Evolutionary conservation across 2,329 filamentous ascomycete genomes (phyloP), one percentile per base, ranked within the genome.

Genomic region (Neofusicoccum sp.): DNA sequence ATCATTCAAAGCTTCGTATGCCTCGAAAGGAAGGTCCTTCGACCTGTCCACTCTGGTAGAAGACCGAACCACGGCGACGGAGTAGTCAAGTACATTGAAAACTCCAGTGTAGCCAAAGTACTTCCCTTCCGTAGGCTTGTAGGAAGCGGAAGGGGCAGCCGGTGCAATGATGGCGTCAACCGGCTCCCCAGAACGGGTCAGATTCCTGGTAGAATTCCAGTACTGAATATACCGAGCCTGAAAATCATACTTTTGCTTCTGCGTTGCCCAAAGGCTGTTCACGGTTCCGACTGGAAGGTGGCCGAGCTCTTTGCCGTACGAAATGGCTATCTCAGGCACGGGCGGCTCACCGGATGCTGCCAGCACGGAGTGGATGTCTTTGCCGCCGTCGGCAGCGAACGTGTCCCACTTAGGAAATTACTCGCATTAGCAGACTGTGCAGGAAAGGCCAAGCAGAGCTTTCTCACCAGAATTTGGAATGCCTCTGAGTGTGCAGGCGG

Each of bases 1-100:
- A 0, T 47, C 63, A 56, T 58, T 62, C 41, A 38, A 16, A 2
- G 63, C 45, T 12, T 26, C 24, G 33, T 60, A 63, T 8, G 16
- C 68, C 3, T 65, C 36, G 34, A 78, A 71, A 16, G 74, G 66
- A 14, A 71, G 65, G 66, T 87, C 85, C 4, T 84, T 57, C 0
- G 57, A 67, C 66, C 82, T 81, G 60, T 86, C 78, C 0, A 79
- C 82, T 43, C 70, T 78, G 0, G 82, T 85, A 1, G 86, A 80
- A 0, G 86, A 81, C 0, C 84, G 85, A 12, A 87, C 75, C 1
- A 82, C 76, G 0, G 80, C 78, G 28, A 74, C 75, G 1, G 79
- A 82, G 61, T 86, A 86, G 66, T 87, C 84, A 20, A 86, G 64
- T n/a, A 84, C 56, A 64, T 87, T 87, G 48, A 85, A 75, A 62